Evolutionary conservation across 768 basidiomycete genomes (phyloP).

Genomic region (Russula foetens): DNA sequence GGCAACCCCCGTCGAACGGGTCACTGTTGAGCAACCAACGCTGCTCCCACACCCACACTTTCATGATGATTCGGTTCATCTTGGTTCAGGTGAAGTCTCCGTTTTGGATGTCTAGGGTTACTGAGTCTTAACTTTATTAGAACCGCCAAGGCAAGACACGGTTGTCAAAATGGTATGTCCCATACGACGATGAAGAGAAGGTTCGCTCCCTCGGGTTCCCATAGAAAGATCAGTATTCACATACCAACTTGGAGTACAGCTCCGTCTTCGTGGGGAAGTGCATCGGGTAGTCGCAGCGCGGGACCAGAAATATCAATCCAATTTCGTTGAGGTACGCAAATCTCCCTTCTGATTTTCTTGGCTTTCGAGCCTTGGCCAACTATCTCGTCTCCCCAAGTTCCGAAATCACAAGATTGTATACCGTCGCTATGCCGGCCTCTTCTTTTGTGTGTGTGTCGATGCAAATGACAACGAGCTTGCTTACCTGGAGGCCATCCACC

Average conservation of each 20-base stretch:
- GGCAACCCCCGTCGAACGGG: too few relatives aligned
- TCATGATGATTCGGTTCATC: conserved; percentile 90
- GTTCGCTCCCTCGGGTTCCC: conserved; percentile 31
- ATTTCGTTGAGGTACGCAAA: conserved; percentile 87
- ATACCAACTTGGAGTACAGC: conserved; percentile 36
- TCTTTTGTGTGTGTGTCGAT: conserved; percentile 97
- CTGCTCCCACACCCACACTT: neutral
- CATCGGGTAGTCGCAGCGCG: conserved; percentile 92
- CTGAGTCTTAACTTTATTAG: conserved; percentile 34
- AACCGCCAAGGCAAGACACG: conserved; percentile 98
- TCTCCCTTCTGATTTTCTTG: neutral
- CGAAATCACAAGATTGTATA: conserved; percentile 98
- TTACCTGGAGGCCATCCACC: conserved; percentile 94
- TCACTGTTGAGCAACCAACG: neutral
- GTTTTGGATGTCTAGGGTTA: neutral
- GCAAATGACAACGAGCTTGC: conserved; percentile 98
- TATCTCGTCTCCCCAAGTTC: conserved; percentile 48
- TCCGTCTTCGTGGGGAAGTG: conserved; percentile 91
- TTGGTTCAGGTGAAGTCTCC: conserved; percentile 73
- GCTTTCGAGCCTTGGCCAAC: neutral
- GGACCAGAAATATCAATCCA: conserved; percentile 98
- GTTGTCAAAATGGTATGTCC: conserved; percentile 97
- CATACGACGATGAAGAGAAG: conserved; percentile 99
- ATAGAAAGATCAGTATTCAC: neutral
- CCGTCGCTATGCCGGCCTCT: conserved; percentile 92